These are phyloP conservation scores for Dictyostelium purpureum DNA, from an alignment of 78 protist species.

Conservation along the genomic window DNA sequence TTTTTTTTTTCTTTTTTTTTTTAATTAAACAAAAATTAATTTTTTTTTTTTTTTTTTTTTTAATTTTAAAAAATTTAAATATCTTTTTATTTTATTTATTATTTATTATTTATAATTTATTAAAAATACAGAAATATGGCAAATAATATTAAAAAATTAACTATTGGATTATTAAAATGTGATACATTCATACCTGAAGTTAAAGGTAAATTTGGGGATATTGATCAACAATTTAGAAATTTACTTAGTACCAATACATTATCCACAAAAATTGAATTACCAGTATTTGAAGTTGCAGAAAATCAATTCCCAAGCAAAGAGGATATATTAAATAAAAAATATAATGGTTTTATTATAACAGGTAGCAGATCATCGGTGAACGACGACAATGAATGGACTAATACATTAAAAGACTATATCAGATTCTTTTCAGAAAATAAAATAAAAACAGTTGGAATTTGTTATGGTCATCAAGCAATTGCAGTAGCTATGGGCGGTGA, in stretches of 20 bases:
- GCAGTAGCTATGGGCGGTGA: constrained; percentile 51
- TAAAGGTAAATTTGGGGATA: constrained; percentile 50
- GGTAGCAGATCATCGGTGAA: constrained; percentile 63
- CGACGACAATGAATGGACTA: constrained; percentile 41
- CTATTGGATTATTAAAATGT: constrained; percentile 63
- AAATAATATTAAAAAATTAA: constrained; percentile 14
- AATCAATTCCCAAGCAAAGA: constrained; percentile 29
- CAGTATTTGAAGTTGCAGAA: constrained; percentile 29
- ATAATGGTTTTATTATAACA: constrained; percentile 29
- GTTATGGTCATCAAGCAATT: constrained; percentile 72
- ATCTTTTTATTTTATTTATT: too few species aligned
- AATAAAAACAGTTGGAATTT: constrained; percentile 62
- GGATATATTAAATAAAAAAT: constrained; percentile 10
- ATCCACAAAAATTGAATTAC: background rate
- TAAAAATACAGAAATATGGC: background rate
- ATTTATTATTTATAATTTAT: too few species aligned
- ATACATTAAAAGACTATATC: constrained; percentile 23
- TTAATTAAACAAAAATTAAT: too few species aligned
- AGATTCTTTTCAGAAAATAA: background rate
- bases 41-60: too few species aligned
- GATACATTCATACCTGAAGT: constrained; percentile 66
- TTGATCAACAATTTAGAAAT: constrained; percentile 46
- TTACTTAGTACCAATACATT: constrained; percentile 19
- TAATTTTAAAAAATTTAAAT: too few species aligned
- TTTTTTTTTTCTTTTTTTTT: too few species aligned